These are phyloP conservation scores for Neoboletus magnificus DNA, from an alignment of 768 basidiomycete species.

Conservation along the genomic window DNA sequence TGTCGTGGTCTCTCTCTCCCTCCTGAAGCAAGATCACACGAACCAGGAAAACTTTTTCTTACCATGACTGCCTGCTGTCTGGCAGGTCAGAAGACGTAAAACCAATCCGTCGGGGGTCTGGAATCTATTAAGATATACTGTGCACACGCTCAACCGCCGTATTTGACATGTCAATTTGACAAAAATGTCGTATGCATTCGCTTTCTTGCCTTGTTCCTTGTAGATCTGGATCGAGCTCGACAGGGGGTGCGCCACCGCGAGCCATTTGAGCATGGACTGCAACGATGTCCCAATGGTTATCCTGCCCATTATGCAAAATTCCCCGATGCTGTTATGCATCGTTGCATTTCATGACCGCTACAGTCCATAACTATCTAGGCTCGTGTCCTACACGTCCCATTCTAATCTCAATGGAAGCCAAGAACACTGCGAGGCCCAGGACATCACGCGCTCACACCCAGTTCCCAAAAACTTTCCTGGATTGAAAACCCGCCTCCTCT, in stretches of 20 bases:
- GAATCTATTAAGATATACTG: constrained; percentile 3
- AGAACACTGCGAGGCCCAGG: neutral
- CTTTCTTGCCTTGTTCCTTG: neutral
- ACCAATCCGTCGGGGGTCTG: neutral
- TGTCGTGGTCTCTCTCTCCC: neutral
- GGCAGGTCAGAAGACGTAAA: constrained; percentile 20
- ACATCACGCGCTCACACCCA: neutral
- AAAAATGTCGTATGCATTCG: neutral
- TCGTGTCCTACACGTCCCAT: neutral
- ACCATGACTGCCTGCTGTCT: constrained; percentile 1
- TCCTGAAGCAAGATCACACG: neutral
- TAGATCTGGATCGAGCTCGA: neutral
- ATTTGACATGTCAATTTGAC: constrained; percentile 3
- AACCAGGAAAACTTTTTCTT: neutral
- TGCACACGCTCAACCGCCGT: neutral
- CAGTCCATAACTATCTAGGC: neutral
- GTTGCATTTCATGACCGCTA: constrained; percentile 13
- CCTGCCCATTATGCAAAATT: neutral
- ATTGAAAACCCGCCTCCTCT: neutral
- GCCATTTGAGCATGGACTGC: neutral
- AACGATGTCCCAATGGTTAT: neutral
- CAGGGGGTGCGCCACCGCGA: neutral
- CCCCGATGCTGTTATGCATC: constrained; percentile 2
- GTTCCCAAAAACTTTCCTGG: neutral
- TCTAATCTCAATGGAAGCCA: neutral